These are phyloP conservation scores for Babesia bovis DNA, from an alignment of 169 alveolate species.

Conservation along the genomic window DNA sequence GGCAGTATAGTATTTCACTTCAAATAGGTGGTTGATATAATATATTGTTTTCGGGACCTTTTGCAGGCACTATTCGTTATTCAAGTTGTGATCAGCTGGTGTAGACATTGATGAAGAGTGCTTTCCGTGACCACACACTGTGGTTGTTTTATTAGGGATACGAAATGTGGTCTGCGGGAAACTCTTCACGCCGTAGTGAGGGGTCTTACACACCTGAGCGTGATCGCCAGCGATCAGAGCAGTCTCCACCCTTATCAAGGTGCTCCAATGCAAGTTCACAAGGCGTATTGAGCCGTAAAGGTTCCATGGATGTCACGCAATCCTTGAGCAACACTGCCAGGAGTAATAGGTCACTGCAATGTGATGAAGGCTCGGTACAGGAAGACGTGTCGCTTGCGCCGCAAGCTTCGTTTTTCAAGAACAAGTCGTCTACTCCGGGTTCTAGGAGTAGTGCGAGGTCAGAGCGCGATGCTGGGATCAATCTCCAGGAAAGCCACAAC, in stretches of 20 bases:
- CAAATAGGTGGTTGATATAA: not conserved
- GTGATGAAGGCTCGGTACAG: no score
- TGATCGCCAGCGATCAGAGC: not conserved
- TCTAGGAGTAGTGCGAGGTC: slow-evolving; percentile 10
- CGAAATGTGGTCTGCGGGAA: not conserved
- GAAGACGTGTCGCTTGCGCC: no score
- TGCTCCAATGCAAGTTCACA: not conserved
- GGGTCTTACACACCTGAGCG: slow-evolving; percentile 5
- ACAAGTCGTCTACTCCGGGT: not conserved
- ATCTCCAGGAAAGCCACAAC: not conserved
- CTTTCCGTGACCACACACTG: no score
- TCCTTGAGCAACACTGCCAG: no score
- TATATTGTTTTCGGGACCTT: not conserved
- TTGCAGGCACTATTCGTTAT: not conserved
- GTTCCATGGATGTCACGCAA: no score
- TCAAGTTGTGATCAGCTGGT: no score
- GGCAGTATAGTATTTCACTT: not conserved
- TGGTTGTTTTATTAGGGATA: no score
- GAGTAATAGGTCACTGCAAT: no score
- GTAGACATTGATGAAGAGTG: no score
- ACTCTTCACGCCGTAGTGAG: not conserved
- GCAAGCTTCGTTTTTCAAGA: no score
- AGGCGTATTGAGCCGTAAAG: no score
- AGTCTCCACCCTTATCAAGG: not conserved
- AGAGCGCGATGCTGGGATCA: not conserved